Conservation (phyloP, 139 green algal genomes). For the Chlamydomonas sp. region DNA sequence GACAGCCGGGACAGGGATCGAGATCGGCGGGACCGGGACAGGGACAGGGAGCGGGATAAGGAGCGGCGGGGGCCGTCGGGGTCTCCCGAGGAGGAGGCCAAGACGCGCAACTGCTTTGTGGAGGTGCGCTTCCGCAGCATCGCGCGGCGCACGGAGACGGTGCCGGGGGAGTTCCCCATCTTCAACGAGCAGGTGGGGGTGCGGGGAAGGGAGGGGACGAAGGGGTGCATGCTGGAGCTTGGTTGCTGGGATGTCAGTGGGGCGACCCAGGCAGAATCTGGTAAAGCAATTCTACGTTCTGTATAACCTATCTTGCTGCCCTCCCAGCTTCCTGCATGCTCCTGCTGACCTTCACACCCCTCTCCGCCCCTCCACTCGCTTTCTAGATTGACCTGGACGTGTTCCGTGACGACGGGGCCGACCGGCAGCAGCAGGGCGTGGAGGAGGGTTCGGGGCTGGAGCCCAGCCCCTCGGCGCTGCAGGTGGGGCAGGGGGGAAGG, state of each 20-base stretch:
- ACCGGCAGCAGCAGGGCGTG: neutral
- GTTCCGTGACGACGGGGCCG: slow-evolving; percentile 22
- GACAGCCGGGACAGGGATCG: neutral
- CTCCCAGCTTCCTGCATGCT: neutral
- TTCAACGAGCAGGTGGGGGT: slow-evolving; percentile 68
- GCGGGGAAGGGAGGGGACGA: neutral
- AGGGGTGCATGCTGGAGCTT: too few species aligned
- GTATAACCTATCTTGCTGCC: neutral
- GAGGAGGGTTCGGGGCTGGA: slow-evolving; percentile 37
- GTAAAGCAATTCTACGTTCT: too few species aligned
- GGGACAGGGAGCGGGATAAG: neutral
- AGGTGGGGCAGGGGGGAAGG: slow-evolving; percentile 28
- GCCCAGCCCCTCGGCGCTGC: slow-evolving; percentile 41
- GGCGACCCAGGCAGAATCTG: too few species aligned
- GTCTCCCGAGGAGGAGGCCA: neutral
- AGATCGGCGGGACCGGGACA: neutral
- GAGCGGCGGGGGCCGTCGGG: neutral
- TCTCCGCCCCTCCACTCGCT: neutral
- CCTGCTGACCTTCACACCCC: too few species aligned
- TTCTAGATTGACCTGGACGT: slow-evolving; percentile 31
- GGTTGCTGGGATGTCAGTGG: too few species aligned
- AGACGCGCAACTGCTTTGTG: slow-evolving; percentile 54
- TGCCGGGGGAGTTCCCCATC: slow-evolving; percentile 53
- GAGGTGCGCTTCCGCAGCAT: slow-evolving; percentile 53
- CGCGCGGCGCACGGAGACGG: slow-evolving; percentile 40